Evolutionary conservation across 116 monocot genomes (phyloP).

Genomic region (Zostera marina): DNA sequence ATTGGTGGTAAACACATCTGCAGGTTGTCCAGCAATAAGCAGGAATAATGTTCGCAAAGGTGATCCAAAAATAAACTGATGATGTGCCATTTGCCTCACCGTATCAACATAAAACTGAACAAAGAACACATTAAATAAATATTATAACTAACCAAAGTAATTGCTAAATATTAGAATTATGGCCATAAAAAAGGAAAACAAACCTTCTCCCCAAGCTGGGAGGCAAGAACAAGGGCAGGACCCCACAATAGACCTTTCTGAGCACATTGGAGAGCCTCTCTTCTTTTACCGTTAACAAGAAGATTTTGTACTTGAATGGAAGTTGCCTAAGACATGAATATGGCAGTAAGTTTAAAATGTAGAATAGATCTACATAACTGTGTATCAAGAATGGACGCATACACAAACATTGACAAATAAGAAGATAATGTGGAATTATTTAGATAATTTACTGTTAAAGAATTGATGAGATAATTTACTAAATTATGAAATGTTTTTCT

Average conservation of each 20-base stretch:
- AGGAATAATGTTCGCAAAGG: constrained; percentile 81
- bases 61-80: constrained; percentile 60
- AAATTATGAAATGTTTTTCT: too few species aligned
- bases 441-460: too few species aligned
- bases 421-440: too few species aligned
- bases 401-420: too few species aligned
- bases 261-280: constrained; percentile 79
- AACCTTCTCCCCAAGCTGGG: constrained; percentile 87
- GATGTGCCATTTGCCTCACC: constrained; percentile 85
- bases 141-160: neutral
- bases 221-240: constrained; percentile 81
- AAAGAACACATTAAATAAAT: constrained; percentile 1
- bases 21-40: constrained; percentile 83
- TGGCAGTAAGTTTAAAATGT: neutral
- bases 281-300: constrained; percentile 80
- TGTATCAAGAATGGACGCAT: too few species aligned
- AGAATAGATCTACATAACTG: neutral
- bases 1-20: constrained; percentile 57
- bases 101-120: constrained; percentile 84
- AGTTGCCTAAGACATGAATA: constrained; percentile 37
- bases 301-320: constrained; percentile 73
- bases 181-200: constrained; percentile 2
- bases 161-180: constrained; percentile 2
- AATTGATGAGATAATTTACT: too few species aligned
- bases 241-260: constrained; percentile 96